These are phyloP conservation scores for Candida khao-thaluensis DNA, from an alignment of 805 yeast genomes.

Conservation along the genomic window DNA sequence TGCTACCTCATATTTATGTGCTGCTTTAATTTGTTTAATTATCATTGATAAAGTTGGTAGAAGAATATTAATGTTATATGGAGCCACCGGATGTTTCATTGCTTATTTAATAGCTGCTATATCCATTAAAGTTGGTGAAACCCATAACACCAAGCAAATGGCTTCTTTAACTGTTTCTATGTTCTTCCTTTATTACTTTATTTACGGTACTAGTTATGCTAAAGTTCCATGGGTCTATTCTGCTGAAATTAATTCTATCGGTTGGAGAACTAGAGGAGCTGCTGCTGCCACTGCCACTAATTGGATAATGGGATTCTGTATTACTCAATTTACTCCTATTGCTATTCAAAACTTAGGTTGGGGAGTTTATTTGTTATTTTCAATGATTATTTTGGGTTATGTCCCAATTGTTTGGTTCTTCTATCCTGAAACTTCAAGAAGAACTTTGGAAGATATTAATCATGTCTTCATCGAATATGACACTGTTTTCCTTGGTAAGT, in stretches of 20 bases:
- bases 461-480: constrained; percentile 16
- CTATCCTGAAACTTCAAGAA: constrained; percentile 75
- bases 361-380: constrained; percentile 17
- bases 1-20: constrained; percentile 38
- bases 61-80: constrained; percentile 57
- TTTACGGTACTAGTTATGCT: constrained; percentile 43
- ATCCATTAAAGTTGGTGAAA: constrained; percentile 31
- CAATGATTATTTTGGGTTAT: constrained; percentile 15
- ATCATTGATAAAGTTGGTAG: constrained; percentile 57
- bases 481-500: constrained; percentile 16
- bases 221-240: constrained; percentile 41
- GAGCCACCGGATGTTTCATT: constrained; percentile 58
- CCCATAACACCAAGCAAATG: constrained; percentile 19
- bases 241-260: constrained; percentile 37
- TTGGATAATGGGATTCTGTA: constrained; percentile 27
- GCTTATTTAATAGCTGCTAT: constrained; percentile 43
- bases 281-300: constrained; percentile 41
- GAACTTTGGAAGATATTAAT: constrained; percentile 51
- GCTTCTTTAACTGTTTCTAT: constrained; percentile 15
- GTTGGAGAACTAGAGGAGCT: constrained; percentile 40
- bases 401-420: constrained; percentile 42
- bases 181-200: constrained; percentile 37
- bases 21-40: constrained; percentile 32
- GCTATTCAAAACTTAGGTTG: constrained; percentile 16
- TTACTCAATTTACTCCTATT: constrained; percentile 16